phyloP scores from a whole-genome alignment of 768 basidiomycete species.

The Omphalotus guepiniiformis region DNA sequence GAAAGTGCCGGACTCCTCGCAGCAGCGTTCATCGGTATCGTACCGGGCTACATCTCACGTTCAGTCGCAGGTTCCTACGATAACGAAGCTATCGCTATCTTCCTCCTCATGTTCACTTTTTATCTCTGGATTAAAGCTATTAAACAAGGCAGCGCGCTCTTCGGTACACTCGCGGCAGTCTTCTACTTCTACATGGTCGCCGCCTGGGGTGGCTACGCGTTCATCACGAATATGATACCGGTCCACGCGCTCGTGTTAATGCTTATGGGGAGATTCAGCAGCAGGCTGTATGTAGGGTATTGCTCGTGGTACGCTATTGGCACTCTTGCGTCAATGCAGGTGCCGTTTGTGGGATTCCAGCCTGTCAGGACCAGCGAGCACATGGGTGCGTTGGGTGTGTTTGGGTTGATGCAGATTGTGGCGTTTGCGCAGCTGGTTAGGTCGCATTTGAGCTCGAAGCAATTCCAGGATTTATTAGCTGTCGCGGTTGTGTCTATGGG shows the following conservation, averaged over 20 bases:
- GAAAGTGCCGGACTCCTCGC: conserved; percentile 95
- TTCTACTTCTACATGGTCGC: conserved; percentile 99
- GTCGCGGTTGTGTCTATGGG: conserved; percentile 66
- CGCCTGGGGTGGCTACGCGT: conserved; percentile 99
- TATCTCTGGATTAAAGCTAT: conserved; percentile 96
- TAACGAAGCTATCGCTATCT: conserved; percentile 99
- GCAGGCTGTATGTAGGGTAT: conserved; percentile 90
- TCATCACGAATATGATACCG: conserved; percentile 99
- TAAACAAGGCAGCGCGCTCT: conserved; percentile 90
- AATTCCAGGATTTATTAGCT: conserved; percentile 82
- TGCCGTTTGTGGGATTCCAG: conserved; percentile 98
- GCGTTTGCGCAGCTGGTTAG: conserved; percentile 89
- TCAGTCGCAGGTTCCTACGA: conserved; percentile 99
- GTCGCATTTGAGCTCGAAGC: conserved; percentile 84
- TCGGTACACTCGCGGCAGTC: conserved; percentile 83
- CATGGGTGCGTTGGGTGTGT: conserved; percentile 97
- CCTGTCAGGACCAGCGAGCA: conserved; percentile 98
- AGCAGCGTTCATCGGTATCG: conserved; percentile 97
- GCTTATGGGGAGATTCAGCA: conserved; percentile 93
- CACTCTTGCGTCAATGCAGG: conserved; percentile 97
- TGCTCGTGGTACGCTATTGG: conserved; percentile 98
- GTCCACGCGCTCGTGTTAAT: conserved; percentile 92
- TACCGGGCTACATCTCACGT: conserved; percentile 97
- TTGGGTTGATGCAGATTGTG: conserved; percentile 93
- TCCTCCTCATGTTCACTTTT: conserved; percentile 99